A percentile compares a stretch with the other conserved stretches of the same genome.
Conservation (phyloP, 2,329 filamentous ascomycete genomes). For the Clarireedia sp. region DNA sequence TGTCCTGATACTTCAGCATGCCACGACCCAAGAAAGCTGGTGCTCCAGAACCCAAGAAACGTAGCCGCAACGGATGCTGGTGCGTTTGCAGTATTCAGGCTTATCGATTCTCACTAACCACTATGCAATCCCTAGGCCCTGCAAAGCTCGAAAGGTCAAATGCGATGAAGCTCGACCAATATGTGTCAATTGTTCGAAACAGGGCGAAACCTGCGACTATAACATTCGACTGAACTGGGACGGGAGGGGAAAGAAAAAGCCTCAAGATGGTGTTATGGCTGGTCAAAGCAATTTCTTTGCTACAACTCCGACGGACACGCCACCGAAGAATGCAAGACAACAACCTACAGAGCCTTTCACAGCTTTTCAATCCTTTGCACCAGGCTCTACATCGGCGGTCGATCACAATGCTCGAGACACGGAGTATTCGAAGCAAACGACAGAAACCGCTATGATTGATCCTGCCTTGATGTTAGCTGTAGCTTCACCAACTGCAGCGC, state of each 20-base stretch:
- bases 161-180: constrained; percentile 70
- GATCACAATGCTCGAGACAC: neutral
- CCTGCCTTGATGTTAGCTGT: constrained; percentile 12
- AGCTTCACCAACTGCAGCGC: constrained; percentile 8
- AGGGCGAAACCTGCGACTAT: constrained; percentile 70
- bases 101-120: neutral
- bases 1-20: constrained; percentile 35
- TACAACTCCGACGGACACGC: neutral
- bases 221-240: constrained; percentile 77
- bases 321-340: neutral
- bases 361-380: neutral
- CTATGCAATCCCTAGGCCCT: constrained; percentile 49
- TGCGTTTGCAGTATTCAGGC: constrained; percentile 30
- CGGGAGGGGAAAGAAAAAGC: constrained; percentile 56
- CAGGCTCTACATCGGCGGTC: neutral
- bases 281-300: constrained; percentile 14
- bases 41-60: constrained; percentile 55
- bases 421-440: neutral
- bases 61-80: constrained; percentile 64
- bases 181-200: constrained; percentile 65
- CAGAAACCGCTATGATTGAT: constrained; percentile 15
- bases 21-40: constrained; percentile 58
- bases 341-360: neutral
- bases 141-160: constrained; percentile 72
- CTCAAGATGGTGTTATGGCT: constrained; percentile 23